Evolutionary conservation across 805 yeast species (phyloP).

Genomic region (Monosporozyma siamensis): DNA sequence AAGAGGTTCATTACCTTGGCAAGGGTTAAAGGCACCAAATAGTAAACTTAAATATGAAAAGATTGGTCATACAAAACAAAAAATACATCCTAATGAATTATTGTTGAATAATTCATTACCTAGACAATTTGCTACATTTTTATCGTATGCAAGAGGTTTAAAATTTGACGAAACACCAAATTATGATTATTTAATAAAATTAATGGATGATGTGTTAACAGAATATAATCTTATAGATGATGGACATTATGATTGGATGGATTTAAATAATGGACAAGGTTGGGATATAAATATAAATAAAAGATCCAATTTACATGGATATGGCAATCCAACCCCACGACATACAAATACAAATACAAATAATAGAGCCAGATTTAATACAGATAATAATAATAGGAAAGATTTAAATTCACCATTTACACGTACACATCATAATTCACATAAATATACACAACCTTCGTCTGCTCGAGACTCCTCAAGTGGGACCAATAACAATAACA

Average conservation of each 20-base stretch:
- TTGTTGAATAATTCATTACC: slow-evolving; percentile 91
- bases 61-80: slow-evolving; percentile 91
- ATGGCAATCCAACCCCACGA: slow-evolving; percentile 89
- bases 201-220: slow-evolving; percentile 69
- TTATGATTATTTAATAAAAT: slow-evolving; percentile 72
- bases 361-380: no score
- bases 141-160: slow-evolving; percentile 78
- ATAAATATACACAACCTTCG: not conserved
- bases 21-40: slow-evolving; percentile 95
- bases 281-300: slow-evolving; percentile 88
- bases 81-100: slow-evolving; percentile 76
- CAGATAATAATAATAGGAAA: no score
- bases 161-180: slow-evolving; percentile 93
- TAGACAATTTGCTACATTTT: slow-evolving; percentile 83
- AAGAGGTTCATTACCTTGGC: slow-evolving; percentile 96
- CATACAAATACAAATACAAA: slow-evolving; percentile 31
- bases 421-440: not conserved
- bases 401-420: no score
- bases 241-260: slow-evolving; percentile 97
- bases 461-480: not conserved
- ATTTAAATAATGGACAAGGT: slow-evolving; percentile 86
- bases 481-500: not conserved
- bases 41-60: slow-evolving; percentile 96
- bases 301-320: slow-evolving; percentile 90
- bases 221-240: slow-evolving; percentile 66